Base-by-base conservation (phyloP, 2,329 filamentous ascomycete genomes). In the Exophiala oligosperma region DNA sequence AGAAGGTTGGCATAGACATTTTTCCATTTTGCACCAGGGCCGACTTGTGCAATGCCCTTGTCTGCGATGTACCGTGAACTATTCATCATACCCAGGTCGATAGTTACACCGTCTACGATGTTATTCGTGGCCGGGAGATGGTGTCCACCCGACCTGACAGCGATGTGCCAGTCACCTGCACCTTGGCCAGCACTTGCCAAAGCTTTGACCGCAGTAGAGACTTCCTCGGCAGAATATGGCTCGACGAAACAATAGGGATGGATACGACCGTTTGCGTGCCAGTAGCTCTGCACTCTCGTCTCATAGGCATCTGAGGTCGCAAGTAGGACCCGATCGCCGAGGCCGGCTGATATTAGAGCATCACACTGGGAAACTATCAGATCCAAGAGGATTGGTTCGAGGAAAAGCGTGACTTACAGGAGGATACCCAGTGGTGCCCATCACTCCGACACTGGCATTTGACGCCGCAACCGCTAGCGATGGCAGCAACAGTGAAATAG, bases 1-100 rank as follows among this genome's bases (percentile, higher is more conserved):
- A 67, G 66, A 14, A 68, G 64, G 66, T 49, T 29, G 28, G 48
- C 24, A 50, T 77, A 77, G 2, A 75, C 74, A 26, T 74, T 64
- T 14, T 59, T 58, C 70, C 73, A 76, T 7, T 69, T 67, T 4
- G 61, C 56, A 2, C 71, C 72, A 4, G 69, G 65, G 4, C 59
- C 63, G 4, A 72, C 60, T 37, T 51, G 59, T 1, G 67, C 68
- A 5, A 69, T 53, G 17, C 14, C 44, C 11, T 12, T 29, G 4
- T 52, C 17, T 59, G 61, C 46, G 9, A 67, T 56, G n/a, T 73
- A 64, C 6, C 52, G 56, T 37, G 68, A 23, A 0, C 61, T 6
- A 7, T 68, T 64, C 29, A 73, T 17, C 5, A 59, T 60, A 3
- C 52, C 50, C 5, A 73, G 49, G 1, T 66, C 69, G 24, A 74